Base-by-base conservation (phyloP, 106 monocot species). In the Phalaenopsis aphrodite region DNA sequence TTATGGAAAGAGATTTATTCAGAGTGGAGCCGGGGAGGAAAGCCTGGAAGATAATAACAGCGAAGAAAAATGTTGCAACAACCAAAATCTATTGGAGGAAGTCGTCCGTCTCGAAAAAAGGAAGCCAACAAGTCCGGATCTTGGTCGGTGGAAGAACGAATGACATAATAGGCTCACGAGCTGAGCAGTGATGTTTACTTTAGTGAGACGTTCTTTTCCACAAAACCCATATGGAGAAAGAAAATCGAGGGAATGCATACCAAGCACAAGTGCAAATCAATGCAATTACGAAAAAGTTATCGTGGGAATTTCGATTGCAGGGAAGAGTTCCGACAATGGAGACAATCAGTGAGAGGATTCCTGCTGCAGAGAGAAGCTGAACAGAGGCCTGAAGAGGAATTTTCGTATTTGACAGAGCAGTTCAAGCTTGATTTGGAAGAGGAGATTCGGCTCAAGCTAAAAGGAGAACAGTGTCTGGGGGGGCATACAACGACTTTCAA, bases 41-140 rank as follows among this genome's bases (percentile, higher is more conserved):
- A 6, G 86, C 77, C 48, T 88, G 87, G 82, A 92, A 88, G 30
- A 90, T 77, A 1, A 90, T 43, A n/a, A 86, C 83, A 2, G 88
- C 88, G 82, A 89, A 79, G 88, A 92, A 92, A 86, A 92, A 89
- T 4, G 86, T 84, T 1, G 77, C 86, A 19, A 78, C 81, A 12
- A 85, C 78, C 83, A 77, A 83, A 41, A 90, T 74, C 87, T 84
- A 85, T 39, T 90, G 90, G 42, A 89, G 79, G 79, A 84, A 86
- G 77, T 88, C 87, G 43, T 90, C 84, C 86, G 86, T 92, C 81
- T 90, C 86, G 77, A 86, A 74, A 89, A 84, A 41, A 90, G 78
- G 84, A 92, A 84, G 19, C 92, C 86, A 5, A 88, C 84, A 0
- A 92, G 42, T 49, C 84, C 71, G 64, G 92, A 92, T 83, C 89